A percentile compares a stretch with the other conserved stretches of the same genome.
Conservation (phyloP, 805 yeast species). For the Debaryomyces prosopidis region DNA sequence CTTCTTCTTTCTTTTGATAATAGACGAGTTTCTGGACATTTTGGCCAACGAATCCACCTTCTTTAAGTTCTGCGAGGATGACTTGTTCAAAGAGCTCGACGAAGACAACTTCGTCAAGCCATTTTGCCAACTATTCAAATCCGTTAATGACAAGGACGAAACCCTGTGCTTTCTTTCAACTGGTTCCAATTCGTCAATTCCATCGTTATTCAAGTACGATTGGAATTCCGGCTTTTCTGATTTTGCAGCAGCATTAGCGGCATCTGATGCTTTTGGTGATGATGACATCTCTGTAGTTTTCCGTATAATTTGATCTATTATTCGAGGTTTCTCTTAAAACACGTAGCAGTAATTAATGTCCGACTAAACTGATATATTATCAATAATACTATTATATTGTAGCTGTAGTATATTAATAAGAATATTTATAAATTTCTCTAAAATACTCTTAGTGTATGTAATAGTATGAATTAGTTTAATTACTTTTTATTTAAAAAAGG, state of each 20-base stretch:
- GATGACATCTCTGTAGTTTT: constrained; percentile 4
- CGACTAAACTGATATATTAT: too few species aligned
- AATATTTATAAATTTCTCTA: too few species aligned
- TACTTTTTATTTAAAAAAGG: too few species aligned
- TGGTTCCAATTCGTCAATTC: constrained; percentile 68
- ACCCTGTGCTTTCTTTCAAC: constrained; percentile 61
- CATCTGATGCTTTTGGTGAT: background rate
- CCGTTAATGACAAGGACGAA: constrained; percentile 66
- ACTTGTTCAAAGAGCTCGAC: constrained; percentile 35
- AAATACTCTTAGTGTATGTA: too few species aligned
- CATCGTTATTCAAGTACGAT: constrained; percentile 71
- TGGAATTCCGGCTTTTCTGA: constrained; percentile 29
- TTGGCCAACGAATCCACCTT: constrained; percentile 47
- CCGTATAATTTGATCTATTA: background rate
- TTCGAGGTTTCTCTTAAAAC: background rate
- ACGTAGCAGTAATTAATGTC: background rate
- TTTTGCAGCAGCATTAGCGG: constrained; percentile 9
- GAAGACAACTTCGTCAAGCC: constrained; percentile 42
- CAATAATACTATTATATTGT: too few species aligned
- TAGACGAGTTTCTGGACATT: constrained; percentile 46
- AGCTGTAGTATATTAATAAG: too few species aligned
- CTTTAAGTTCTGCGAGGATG: constrained; percentile 36
- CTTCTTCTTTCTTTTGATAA: constrained; percentile 49
- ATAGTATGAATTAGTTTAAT: too few species aligned
- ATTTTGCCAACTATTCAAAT: constrained; percentile 61